Evolutionary conservation across 1,284 basidiomycete species (phyloP).

Genomic region (Malassezia psittaci): DNA sequence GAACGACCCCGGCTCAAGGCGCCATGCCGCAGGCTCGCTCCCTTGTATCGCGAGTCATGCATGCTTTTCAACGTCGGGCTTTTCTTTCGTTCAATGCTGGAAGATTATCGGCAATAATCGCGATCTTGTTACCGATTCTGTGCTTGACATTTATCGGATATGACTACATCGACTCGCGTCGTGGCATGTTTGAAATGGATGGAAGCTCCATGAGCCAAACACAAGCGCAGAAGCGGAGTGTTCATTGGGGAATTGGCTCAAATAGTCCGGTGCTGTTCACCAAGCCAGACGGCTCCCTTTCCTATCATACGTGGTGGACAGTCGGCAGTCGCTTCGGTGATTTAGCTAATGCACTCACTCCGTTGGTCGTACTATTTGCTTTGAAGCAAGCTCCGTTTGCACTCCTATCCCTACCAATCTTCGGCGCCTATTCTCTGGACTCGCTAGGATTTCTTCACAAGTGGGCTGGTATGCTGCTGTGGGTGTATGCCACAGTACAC

Average conservation of each 20-base stretch:
- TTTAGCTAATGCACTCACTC: constrained; percentile 67
- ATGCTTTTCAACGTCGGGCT: constrained; percentile 16
- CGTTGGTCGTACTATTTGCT: constrained; percentile 65
- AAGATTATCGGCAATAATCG: constrained; percentile 24
- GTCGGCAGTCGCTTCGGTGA: constrained; percentile 63
- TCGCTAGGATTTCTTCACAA: constrained; percentile 64
- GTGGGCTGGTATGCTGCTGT: constrained; percentile 64
- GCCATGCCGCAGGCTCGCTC: not conserved
- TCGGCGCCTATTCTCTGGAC: constrained; percentile 65
- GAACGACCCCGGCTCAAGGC: not conserved
- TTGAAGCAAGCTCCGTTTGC: constrained; percentile 74
- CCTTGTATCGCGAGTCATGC: not conserved
- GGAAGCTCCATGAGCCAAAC: not conserved
- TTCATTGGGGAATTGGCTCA: constrained; percentile 37
- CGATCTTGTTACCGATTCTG: constrained; percentile 30
- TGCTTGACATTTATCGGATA: constrained; percentile 55
- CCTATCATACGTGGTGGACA: constrained; percentile 65
- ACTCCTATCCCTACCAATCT: constrained; percentile 61
- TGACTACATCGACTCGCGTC: constrained; percentile 61
- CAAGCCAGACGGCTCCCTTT: constrained; percentile 57
- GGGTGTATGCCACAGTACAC: constrained; percentile 61
- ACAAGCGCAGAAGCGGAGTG: not conserved
- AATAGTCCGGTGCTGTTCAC: constrained; percentile 29
- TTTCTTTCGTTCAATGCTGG: constrained; percentile 33
- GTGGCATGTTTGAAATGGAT: constrained; percentile 35